A percentile compares a stretch with the other conserved stretches of the same genome.
These are phyloP conservation scores for Cryptosporidium sp. DNA, from an alignment of 169 alveolate species.

Conservation along the genomic window DNA sequence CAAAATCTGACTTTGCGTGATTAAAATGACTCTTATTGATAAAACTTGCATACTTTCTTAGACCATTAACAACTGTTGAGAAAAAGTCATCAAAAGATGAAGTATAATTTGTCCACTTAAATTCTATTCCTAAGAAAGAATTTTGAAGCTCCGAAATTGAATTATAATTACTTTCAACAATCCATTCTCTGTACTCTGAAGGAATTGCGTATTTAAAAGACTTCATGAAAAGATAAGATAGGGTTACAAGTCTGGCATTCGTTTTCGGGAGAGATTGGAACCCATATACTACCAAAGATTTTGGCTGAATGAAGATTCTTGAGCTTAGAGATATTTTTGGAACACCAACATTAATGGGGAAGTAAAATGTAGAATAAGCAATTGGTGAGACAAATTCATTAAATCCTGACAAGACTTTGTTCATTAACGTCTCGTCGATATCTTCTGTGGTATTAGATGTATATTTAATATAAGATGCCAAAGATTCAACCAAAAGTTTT, in stretches of 20 bases:
- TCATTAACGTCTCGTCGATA: constrained; percentile 25
- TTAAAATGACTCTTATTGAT: background rate
- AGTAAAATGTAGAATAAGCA: constrained; percentile 42
- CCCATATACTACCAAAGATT: constrained; percentile 30
- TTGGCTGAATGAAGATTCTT: constrained; percentile 32
- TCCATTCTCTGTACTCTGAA: constrained; percentile 3
- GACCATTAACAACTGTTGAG: background rate
- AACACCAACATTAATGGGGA: constrained; percentile 26
- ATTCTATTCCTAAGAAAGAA: constrained; percentile 11
- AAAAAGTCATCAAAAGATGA: constrained; percentile 15
- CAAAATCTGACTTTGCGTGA: constrained; percentile 41
- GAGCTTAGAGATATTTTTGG: constrained; percentile 8
- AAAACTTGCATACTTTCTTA: background rate
- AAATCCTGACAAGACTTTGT: constrained; percentile 27
- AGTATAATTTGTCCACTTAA: constrained; percentile 7
- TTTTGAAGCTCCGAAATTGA: constrained; percentile 29
- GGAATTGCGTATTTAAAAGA: constrained; percentile 14
- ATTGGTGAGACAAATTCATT: constrained; percentile 47
- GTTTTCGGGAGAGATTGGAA: constrained; percentile 29
- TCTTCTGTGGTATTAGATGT: constrained; percentile 40
- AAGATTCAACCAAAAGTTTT: constrained; percentile 15
- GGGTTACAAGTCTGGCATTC: constrained; percentile 36
- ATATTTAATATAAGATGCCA: constrained; percentile 45
- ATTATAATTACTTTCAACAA: background rate
- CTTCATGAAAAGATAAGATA: constrained; percentile 38